phyloP scores from a whole-genome alignment of 148 eudicot genomes.

The Nepenthes gracilis region DNA sequence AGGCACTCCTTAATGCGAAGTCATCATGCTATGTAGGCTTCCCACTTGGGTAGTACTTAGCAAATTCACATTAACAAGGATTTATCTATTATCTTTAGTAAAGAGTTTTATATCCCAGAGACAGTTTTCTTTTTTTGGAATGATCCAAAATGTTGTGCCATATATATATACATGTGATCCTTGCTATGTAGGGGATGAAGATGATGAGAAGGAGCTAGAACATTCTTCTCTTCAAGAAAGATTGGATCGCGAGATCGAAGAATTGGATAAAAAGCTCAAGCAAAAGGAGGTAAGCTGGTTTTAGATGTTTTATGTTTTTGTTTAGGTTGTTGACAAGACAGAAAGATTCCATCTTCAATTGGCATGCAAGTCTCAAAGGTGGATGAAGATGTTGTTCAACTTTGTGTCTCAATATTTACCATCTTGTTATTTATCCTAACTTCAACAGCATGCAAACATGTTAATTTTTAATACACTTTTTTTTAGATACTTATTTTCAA shows the following conservation, averaged over 20 bases:
- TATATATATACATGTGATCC: neutral
- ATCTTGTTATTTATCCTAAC: too few relatives aligned
- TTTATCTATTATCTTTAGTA: too few relatives aligned
- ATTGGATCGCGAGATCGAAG: slow-evolving; percentile 76
- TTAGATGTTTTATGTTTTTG: neutral
- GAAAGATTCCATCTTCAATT: neutral
- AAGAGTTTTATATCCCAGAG: too few relatives aligned
- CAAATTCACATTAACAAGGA: too few relatives aligned
- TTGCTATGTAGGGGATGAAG: slow-evolving; percentile 50
- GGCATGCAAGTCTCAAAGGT: too few relatives aligned
- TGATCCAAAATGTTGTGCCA: neutral
- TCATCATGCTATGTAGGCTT: too few relatives aligned
- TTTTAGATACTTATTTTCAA: too few relatives aligned
- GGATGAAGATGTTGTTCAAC: too few relatives aligned
- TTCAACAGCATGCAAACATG: too few relatives aligned
- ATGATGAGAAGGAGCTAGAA: slow-evolving; percentile 76
- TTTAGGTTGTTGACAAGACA: neutral
- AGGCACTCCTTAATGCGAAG: neutral
- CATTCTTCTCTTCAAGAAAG: slow-evolving; percentile 88
- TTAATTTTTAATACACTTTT: too few relatives aligned
- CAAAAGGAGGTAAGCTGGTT: slow-evolving; percentile 66
- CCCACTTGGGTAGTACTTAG: too few relatives aligned
- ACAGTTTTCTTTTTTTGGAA: neutral
- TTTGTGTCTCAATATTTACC: too few relatives aligned
- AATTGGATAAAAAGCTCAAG: slow-evolving; percentile 74